phyloP scores from a whole-genome alignment of 139 green algal species.

The Closterium sp. region DNA sequence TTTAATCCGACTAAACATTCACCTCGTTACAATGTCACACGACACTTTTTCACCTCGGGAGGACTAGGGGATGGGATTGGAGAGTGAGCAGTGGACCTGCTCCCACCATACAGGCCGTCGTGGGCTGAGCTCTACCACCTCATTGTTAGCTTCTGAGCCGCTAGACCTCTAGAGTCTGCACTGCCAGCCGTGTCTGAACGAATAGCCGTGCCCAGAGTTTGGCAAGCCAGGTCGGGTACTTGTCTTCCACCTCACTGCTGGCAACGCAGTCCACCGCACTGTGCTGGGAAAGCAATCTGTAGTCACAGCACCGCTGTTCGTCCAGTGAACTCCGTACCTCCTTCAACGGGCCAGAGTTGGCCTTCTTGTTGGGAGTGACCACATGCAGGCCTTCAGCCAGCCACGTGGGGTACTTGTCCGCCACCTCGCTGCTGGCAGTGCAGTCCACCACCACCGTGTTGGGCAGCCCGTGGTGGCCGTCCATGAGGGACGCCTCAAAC shows the following conservation, averaged over 20 bases:
- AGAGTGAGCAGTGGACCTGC: too few species aligned
- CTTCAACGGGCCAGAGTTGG: constrained; percentile 77
- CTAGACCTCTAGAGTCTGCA: too few species aligned
- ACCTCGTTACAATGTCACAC: too few species aligned
- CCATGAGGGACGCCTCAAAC: constrained; percentile 69
- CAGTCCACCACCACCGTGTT: constrained; percentile 94
- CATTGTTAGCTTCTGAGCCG: too few species aligned
- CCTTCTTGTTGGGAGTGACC: constrained; percentile 84
- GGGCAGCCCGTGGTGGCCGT: constrained; percentile 70
- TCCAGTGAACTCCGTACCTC: constrained; percentile 13
- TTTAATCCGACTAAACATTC: too few species aligned
- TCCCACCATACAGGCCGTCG: too few species aligned
- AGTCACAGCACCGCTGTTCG: neutral
- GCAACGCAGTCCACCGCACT: constrained; percentile 79
- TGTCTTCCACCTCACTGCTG: constrained; percentile 61
- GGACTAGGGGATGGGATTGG: too few species aligned
- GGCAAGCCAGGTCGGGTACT: constrained; percentile 79
- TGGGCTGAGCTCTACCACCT: too few species aligned
- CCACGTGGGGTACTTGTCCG: constrained; percentile 67
- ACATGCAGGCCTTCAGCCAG: constrained; percentile 74
- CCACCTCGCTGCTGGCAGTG: constrained; percentile 76
- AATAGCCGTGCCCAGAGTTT: constrained; percentile 77
- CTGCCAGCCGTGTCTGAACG: too few species aligned
- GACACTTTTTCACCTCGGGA: too few species aligned
- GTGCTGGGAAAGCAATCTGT: neutral